These are phyloP conservation scores for Raffaelea ambrosiae DNA, from an alignment of 2,329 filamentous ascomycete species.

Conservation along the genomic window DNA sequence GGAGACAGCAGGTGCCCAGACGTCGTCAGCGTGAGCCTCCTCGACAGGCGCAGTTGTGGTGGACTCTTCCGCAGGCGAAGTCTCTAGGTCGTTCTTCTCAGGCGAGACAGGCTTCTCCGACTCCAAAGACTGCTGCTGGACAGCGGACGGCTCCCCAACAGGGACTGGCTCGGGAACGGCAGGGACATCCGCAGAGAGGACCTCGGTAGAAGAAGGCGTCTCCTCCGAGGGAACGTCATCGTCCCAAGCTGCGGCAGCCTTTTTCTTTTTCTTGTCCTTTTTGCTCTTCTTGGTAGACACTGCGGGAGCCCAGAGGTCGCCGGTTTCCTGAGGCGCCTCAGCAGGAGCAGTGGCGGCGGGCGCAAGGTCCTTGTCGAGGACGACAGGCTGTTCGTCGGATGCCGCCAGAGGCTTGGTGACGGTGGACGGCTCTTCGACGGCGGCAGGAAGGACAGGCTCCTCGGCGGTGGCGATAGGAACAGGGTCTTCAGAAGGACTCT, in stretches of 20 bases:
- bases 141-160: not conserved
- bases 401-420: too few relatives aligned
- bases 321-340: not conserved
- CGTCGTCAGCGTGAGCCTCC: not conserved
- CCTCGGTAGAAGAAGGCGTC: not conserved
- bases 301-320: not conserved
- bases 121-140: too few relatives aligned
- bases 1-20: not conserved
- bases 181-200: not conserved
- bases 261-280: constrained; percentile 1
- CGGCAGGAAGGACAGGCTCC: not conserved
- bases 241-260: not conserved
- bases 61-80: too few relatives aligned
- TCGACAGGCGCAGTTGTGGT: too few relatives aligned
- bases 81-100: too few relatives aligned
- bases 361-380: not conserved
- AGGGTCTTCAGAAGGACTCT: not conserved
- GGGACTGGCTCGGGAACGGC: not conserved
- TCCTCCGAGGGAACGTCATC: not conserved
- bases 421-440: not conserved
- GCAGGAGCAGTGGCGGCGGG: not conserved
- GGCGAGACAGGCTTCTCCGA: too few relatives aligned
- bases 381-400: not conserved
- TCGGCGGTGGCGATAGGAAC: not conserved
- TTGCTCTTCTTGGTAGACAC: not conserved